Conservation (phyloP, 2,329 filamentous ascomycete species). For the Salinomyces thailandicus region DNA sequence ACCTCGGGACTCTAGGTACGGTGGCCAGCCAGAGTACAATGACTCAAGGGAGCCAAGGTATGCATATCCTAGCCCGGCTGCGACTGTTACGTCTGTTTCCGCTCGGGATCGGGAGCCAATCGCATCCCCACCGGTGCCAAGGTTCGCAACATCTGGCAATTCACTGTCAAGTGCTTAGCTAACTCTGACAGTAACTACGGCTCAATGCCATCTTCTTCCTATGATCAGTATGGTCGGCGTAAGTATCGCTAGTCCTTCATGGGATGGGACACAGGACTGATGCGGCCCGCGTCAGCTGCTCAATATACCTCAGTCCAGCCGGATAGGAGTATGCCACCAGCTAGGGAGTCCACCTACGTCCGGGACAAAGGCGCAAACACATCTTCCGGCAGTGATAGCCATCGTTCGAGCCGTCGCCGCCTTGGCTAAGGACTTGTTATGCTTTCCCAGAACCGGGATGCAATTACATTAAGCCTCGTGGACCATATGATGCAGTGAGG, state of each 20-base stretch:
- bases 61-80: constrained; percentile 27
- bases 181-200: constrained; percentile 21
- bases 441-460: too few relatives aligned
- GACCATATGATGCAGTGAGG: too few relatives aligned
- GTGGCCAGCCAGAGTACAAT: constrained; percentile 19
- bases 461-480: too few relatives aligned
- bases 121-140: constrained; percentile 19
- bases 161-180: constrained; percentile 10
- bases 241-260: constrained; percentile 18
- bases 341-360: neutral
- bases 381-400: neutral
- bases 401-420: constrained; percentile 3
- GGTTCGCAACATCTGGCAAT: constrained; percentile 19
- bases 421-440: too few relatives aligned
- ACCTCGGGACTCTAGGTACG: constrained; percentile 19
- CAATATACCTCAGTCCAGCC: constrained; percentile 1
- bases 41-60: constrained; percentile 19
- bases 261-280: constrained; percentile 13
- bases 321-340: constrained; percentile 1
- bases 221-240: constrained; percentile 25
- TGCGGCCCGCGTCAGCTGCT: constrained; percentile 17
- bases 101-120: constrained; percentile 21
- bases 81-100: constrained; percentile 21
- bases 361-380: neutral
- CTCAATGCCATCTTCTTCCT: constrained; percentile 14